phyloP scores from a whole-genome alignment of 441 rosid genomes.

The Corymbia calophylla region DNA sequence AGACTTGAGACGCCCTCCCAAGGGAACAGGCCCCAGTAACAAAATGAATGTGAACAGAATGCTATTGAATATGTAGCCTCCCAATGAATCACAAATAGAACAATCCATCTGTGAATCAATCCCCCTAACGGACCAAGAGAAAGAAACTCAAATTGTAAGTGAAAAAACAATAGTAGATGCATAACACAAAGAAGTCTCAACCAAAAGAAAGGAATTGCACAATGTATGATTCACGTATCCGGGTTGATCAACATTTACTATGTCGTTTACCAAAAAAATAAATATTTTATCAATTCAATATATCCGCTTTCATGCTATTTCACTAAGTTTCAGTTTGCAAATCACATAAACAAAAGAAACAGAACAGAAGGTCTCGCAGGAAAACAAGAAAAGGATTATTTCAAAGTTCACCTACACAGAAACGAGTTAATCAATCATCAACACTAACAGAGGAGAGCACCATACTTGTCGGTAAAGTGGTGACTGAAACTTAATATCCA shows the following conservation, averaged over 20 bases:
- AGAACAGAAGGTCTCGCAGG: background rate
- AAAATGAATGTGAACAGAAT: background rate
- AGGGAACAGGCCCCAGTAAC: background rate
- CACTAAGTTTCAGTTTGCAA: background rate
- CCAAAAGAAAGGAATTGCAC: background rate
- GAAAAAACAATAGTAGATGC: background rate
- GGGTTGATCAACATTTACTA: accelerated
- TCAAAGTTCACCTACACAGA: background rate
- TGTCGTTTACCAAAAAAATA: background rate
- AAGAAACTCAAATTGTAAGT: accelerated
- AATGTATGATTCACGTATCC: background rate
- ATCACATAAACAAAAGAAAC: background rate
- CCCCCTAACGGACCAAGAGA: background rate
- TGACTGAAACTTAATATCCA: conserved; percentile 83
- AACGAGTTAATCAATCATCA: background rate
- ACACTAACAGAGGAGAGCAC: background rate
- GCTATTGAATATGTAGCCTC: background rate
- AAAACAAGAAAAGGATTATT: too few relatives aligned
- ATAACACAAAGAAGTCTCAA: accelerated
- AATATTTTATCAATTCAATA: background rate
- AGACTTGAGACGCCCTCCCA: background rate
- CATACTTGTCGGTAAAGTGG: conserved; percentile 36
- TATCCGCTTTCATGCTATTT: background rate
- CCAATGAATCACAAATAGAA: background rate
- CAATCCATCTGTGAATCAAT: background rate